Percentiles rank a stretch among this genome's conserved stretches.
phyloP scores from a whole-genome alignment of 352 stramenopile species.

The Phytophthora fragariaefolia region DNA sequence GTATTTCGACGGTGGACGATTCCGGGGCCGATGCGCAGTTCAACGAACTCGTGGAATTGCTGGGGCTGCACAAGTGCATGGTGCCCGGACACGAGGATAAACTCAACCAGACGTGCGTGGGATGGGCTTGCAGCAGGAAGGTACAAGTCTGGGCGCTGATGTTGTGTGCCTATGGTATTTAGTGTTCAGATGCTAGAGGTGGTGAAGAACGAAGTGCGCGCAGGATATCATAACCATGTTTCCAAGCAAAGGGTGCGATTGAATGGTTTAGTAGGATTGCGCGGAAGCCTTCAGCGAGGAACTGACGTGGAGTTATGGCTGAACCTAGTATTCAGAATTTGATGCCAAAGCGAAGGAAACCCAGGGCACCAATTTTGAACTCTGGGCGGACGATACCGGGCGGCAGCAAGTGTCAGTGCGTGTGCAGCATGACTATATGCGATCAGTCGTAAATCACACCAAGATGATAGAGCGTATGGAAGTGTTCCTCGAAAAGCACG shows the following conservation, averaged over 20 bases:
- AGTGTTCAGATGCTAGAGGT: constrained; percentile 66
- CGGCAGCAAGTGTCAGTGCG: constrained; percentile 41
- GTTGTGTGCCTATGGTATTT: constrained; percentile 3
- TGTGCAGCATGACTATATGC: constrained; percentile 57
- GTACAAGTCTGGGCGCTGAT: background rate
- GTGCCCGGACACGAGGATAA: constrained; percentile 42
- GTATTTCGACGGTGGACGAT: constrained; percentile 37
- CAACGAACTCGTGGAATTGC: constrained; percentile 34
- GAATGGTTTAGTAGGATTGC: background rate
- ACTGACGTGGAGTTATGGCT: background rate
- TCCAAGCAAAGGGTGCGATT: constrained; percentile 47
- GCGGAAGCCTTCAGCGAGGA: no score
- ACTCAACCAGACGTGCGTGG: constrained; percentile 51
- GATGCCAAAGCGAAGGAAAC: constrained; percentile 38
- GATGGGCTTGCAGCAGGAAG: background rate
- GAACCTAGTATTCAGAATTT: constrained; percentile 64
- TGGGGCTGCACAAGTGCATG: constrained; percentile 56
- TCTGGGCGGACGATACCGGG: constrained; percentile 34
- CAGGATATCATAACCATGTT: constrained; percentile 58
- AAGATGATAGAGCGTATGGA: constrained; percentile 48
- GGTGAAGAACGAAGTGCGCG: constrained; percentile 73
- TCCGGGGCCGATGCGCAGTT: constrained; percentile 28
- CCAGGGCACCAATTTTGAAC: constrained; percentile 67
- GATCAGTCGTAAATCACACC: constrained; percentile 39
- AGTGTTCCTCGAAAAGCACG: constrained; percentile 55